Evolutionary conservation across 306 rosid species (phyloP).

Genomic region (Cucurbita maxima): DNA sequence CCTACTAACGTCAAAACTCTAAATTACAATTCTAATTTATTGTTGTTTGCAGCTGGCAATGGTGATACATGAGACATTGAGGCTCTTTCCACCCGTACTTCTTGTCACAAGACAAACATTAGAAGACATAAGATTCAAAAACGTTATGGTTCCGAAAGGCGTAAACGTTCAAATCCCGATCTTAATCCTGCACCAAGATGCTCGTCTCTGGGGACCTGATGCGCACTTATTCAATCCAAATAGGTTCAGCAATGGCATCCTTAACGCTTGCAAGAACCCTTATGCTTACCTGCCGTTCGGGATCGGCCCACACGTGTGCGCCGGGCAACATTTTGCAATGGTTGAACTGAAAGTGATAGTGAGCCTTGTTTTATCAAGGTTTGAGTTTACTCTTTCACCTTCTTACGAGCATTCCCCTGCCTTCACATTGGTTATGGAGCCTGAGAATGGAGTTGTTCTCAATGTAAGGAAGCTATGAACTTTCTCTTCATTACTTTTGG

Average conservation of each 20-base stretch:
- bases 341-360: constrained; percentile 38
- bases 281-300: constrained; percentile 51
- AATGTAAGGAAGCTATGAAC: not conserved
- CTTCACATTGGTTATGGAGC: constrained; percentile 9
- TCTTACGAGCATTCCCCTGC: constrained; percentile 19
- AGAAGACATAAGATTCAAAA: constrained; percentile 28
- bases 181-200: constrained; percentile 30
- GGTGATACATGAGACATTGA: constrained; percentile 64
- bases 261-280: constrained; percentile 35
- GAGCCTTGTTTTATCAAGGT: constrained; percentile 14
- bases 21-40: not conserved
- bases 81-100: constrained; percentile 39
- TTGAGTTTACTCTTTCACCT: constrained; percentile 17
- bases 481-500: not conserved
- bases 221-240: constrained; percentile 44
- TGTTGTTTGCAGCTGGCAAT: constrained; percentile 31
- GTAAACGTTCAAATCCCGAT: constrained; percentile 37
- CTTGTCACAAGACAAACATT: constrained; percentile 22
- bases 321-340: constrained; percentile 46
- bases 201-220: constrained; percentile 42
- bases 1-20: not conserved
- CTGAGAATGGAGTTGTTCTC: constrained; percentile 17
- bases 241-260: constrained; percentile 41
- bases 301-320: constrained; percentile 36
- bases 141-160: constrained; percentile 41